phyloP scores from a whole-genome alignment of 225 moss, liverwort and hornwort genomes.

The Ulota crispa region DNA sequence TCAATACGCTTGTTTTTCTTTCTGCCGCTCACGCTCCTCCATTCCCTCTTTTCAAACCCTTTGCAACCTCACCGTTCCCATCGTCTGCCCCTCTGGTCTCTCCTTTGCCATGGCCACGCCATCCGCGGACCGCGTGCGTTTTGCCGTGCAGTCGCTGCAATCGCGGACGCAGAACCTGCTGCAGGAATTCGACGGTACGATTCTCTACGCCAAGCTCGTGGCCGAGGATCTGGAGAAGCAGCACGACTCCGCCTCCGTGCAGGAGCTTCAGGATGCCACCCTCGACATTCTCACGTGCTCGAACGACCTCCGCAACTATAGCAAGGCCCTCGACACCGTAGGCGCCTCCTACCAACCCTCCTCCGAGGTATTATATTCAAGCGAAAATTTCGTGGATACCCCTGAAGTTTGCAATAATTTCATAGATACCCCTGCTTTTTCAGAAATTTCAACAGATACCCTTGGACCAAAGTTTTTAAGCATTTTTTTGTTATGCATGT shows the following conservation, averaged over 20 bases:
- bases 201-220: conserved; percentile 64
- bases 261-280: conserved; percentile 36
- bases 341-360: conserved; percentile 33
- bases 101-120: conserved; percentile 39
- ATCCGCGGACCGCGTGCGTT: conserved; percentile 45
- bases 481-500: too few relatives aligned
- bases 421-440: too few relatives aligned
- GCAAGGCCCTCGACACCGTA: conserved; percentile 33
- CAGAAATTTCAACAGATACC: too few relatives aligned
- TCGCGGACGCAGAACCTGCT: conserved; percentile 38
- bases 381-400: too few relatives aligned
- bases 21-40: neutral
- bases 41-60: neutral
- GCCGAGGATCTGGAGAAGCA: conserved; percentile 72
- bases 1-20: too few relatives aligned
- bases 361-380: conserved; percentile 11
- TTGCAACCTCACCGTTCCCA: neutral
- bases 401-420: too few relatives aligned
- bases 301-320: conserved; percentile 27
- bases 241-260: conserved; percentile 41
- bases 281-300: conserved; percentile 36
- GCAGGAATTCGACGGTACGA: conserved; percentile 37
- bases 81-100: too few relatives aligned
- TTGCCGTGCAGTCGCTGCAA: conserved; percentile 25
- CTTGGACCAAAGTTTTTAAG: too few relatives aligned